phyloP scores from a whole-genome alignment of 2,329 filamentous ascomycete species.

The Apiospora aurea region DNA sequence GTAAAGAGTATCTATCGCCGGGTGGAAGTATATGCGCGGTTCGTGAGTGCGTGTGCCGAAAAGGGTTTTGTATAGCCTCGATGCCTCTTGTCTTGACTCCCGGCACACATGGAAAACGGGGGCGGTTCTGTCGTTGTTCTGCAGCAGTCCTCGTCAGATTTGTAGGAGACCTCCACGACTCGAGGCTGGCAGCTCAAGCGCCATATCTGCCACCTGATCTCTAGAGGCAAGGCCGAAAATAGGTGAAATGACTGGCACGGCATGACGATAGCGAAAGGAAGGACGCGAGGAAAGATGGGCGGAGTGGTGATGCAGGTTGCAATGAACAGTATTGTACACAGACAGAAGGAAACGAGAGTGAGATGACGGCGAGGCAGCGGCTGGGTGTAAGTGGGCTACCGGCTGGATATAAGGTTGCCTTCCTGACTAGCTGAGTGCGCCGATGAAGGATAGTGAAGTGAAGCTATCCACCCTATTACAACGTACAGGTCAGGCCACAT shows the following conservation, averaged over 20 bases:
- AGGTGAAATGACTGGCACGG: slow-evolving; percentile 39
- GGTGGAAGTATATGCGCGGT: slow-evolving; percentile 42
- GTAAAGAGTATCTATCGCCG: slow-evolving; percentile 46
- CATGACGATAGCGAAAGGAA: slow-evolving; percentile 26
- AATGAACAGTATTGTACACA: not conserved
- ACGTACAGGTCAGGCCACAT: slow-evolving; percentile 14
- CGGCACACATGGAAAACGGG: slow-evolving; percentile 49
- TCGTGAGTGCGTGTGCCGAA: slow-evolving; percentile 45
- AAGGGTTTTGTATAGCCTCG: slow-evolving; percentile 46
- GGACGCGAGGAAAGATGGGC: not conserved
- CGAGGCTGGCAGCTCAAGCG: slow-evolving; percentile 44
- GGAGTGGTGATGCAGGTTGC: not conserved
- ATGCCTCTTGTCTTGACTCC: slow-evolving; percentile 52
- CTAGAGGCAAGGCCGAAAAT: slow-evolving; percentile 46
- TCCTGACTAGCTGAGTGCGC: slow-evolving; percentile 12
- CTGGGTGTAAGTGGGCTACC: slow-evolving; percentile 1
- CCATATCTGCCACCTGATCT: slow-evolving; percentile 52
- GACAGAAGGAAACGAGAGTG: not conserved
- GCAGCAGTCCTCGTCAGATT: slow-evolving; percentile 45
- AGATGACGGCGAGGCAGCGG: not conserved
- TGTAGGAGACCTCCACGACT: slow-evolving; percentile 50
- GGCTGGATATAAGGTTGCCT: slow-evolving; percentile 16
- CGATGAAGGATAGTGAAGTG: slow-evolving; percentile 4
- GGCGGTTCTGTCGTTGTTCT: slow-evolving; percentile 47
- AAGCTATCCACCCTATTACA: slow-evolving; percentile 14